A percentile compares a stretch with the other conserved stretches of the same genome.
phyloP scores from a whole-genome alignment of 139 green algal genomes.

The Axilococcus clingmanii region DNA sequence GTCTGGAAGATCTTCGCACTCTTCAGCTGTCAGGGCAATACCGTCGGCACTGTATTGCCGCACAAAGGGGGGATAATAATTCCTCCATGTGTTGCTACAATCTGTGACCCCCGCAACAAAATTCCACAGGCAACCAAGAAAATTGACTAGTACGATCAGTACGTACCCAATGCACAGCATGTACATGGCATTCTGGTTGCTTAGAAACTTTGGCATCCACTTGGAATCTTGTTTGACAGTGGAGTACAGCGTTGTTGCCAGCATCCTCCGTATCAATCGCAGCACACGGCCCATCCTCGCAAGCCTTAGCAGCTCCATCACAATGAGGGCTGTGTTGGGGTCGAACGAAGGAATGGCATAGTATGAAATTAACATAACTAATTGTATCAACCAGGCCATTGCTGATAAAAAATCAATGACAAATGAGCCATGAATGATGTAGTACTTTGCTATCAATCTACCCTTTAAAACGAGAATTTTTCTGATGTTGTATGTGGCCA shows the following conservation, averaged over 20 bases:
- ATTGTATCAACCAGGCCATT: neutral
- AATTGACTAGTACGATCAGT: slow-evolving; percentile 1
- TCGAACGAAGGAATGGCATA: neutral
- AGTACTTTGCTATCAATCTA: neutral
- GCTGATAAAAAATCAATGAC: slow-evolving; percentile 5
- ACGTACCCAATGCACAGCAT: slow-evolving; percentile 1
- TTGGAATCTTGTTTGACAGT: neutral
- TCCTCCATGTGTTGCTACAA: slow-evolving; percentile 1
- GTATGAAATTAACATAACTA: neutral
- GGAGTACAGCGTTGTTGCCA: neutral
- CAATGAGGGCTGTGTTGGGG: neutral
- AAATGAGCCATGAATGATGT: slow-evolving; percentile 2
- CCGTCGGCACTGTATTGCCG: no score
- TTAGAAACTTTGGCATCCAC: neutral
- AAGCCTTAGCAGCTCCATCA: slow-evolving; percentile 4
- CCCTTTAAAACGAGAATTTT: neutral
- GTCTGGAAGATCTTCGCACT: neutral
- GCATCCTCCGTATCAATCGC: neutral
- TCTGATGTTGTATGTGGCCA: slow-evolving; percentile 1
- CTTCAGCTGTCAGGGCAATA: neutral
- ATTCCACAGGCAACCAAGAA: slow-evolving; percentile 6
- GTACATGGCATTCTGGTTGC: slow-evolving; percentile 4
- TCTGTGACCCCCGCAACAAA: slow-evolving; percentile 6
- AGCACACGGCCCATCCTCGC: slow-evolving; percentile 3
- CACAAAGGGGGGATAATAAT: no score